phyloP scores from a whole-genome alignment of 306 rosid genomes.

The Ammopiptanthus mongolicus region DNA sequence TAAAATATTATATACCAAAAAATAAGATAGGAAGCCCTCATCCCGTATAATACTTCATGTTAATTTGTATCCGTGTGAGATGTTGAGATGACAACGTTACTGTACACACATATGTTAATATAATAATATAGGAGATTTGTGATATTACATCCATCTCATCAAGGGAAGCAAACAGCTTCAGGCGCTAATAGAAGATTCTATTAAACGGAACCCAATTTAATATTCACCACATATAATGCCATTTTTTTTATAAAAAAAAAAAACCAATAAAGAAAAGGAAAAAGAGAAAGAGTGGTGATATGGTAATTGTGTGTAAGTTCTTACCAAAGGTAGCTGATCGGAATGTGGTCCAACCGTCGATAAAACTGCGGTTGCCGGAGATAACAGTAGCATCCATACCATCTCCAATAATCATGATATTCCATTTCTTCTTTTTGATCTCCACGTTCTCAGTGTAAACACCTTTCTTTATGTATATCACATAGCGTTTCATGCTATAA shows the following conservation, averaged over 20 bases:
- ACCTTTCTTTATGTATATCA: constrained; percentile 66
- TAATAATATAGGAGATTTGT: too few relatives aligned
- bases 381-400: constrained; percentile 68
- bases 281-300: background rate
- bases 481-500: constrained; percentile 58
- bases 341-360: constrained; percentile 86
- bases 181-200: constrained; percentile 10
- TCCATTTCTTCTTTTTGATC: constrained; percentile 93
- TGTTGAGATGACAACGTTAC: too few relatives aligned
- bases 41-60: too few relatives aligned
- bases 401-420: constrained; percentile 78
- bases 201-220: background rate
- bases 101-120: too few relatives aligned
- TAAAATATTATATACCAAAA: too few relatives aligned
- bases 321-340: constrained; percentile 85
- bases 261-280: background rate
- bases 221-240: background rate
- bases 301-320: background rate
- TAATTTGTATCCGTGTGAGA: too few relatives aligned
- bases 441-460: constrained; percentile 65
- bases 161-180: background rate
- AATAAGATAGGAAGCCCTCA: too few relatives aligned
- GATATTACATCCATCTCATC: background rate
- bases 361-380: constrained; percentile 47
- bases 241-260: background rate